Base-by-base conservation (phyloP, 306 rosid species). In the Macrotyloma uniflorum region DNA sequence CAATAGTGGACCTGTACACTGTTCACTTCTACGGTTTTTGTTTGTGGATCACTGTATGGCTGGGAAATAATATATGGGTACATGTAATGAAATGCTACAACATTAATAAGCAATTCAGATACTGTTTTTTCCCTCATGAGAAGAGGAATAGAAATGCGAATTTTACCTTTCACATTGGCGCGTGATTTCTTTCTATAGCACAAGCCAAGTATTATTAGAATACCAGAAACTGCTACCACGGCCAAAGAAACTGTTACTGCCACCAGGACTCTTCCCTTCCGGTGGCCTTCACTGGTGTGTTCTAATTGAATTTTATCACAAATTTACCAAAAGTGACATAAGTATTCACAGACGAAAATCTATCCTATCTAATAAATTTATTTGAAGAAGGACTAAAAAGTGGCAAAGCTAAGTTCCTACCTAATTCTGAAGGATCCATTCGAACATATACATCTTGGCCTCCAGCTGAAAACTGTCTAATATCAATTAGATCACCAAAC, bases 401-500 rank as follows among this genome's bases (percentile, higher is more conserved):
- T 40, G 36, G 35, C 36, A 66, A 55, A 47, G 24, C 24, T 6
- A 69, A 57, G 43, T 24, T 22, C 67, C 35, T 84, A 89, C 92
- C 93, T 80, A 90, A 55, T 42, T 90, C 93, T 11, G 93, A 86
- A 32, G 88, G 90, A n/a, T 79, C 76, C 80, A 90, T 57, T 78
- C 86, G 67, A 70, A 93, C 76, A 81, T 83, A 87, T 11, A 93
- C 53, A 51, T 89, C 87, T 80, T 90, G 96, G 8, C 91, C 97
- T 38, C 91, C 91, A 12, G 50, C 86, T 1, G 86, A 74, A 64
- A 87, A 46, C 62, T 74, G 79, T 75, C 88, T 87, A 2, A 89
- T 32, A 59, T 90, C 91, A 49, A 77, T 71, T 1, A 93, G 81
- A 85, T 90, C 87, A 22, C 86, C 96, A 54, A 85, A 82, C 97